Base-by-base conservation (phyloP, 177 flowering plant genomes). In the Tripterygium wilfordii region DNA sequence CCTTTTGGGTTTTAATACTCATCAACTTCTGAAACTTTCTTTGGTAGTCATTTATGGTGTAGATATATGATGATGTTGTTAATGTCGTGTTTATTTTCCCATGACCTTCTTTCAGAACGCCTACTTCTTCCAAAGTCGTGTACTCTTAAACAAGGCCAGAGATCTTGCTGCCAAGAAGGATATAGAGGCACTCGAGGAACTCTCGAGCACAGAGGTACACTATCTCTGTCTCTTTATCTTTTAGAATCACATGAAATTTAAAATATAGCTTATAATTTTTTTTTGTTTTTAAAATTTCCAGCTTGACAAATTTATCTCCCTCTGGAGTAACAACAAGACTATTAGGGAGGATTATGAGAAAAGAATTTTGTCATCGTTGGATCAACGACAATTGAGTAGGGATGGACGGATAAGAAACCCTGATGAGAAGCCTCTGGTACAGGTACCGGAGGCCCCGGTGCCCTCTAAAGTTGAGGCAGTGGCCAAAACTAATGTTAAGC, bases 351-450 rank as follows among this genome's bases (percentile, higher is more conserved):
- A 85, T 61, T 91, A 88, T 62, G 86, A 78, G 64, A 79, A 60
- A 59, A 78, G 88, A 69, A 67, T 80, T 32, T 52, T 82, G 62
- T 41, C 59, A 30, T 82, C 96, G 8, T 65, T 88, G 56, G 96
- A 87, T 36, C 48, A 17, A 22, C 74, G 96, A 2, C 89, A 76
- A 38, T 45, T 89, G 77, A 79, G 96, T 39, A 72, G 82, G 62
- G 99, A 94, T 63, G 97, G 96, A 14, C 68, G 96, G 29, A 76
- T 78, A 31, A 75, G 89, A 62, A 84, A 82, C 63, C 78, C 81
- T 13, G 81, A 64, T 50, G 88, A 78, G 63, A 81, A 86, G 70
- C 89, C 86, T 23, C 46, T 92, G 47, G 67, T 78, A n/a, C n/a
- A n/a, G 40, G 60, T n/a, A 10, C 16, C n/a, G 7, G 88, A 61